Evolutionary conservation across 225 moss, liverwort and hornwort genomes (phyloP).

Genomic region (Antitrichia curtipendula): DNA sequence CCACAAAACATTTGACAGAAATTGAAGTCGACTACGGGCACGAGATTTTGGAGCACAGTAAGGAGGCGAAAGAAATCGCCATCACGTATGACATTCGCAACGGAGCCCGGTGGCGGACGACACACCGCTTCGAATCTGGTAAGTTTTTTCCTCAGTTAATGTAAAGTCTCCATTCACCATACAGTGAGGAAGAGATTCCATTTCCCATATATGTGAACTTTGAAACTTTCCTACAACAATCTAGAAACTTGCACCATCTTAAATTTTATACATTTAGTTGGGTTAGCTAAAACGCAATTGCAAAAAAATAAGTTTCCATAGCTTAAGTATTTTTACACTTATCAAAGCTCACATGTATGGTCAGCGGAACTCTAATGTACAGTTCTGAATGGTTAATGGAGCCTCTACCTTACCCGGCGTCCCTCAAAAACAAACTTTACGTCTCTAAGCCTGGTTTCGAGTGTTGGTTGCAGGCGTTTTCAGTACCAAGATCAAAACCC

Average conservation of each 20-base stretch:
- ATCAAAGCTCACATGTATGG: not conserved
- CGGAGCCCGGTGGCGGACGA: constrained; percentile 56
- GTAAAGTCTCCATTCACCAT: not conserved
- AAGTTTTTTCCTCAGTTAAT: not conserved
- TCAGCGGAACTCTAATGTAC: not conserved
- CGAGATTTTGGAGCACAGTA: constrained; percentile 36
- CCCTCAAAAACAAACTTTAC: not conserved
- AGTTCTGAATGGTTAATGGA: no score
- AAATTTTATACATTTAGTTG: not conserved
- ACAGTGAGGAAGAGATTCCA: not conserved
- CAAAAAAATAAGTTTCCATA: not conserved
- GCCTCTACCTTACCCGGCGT: not conserved
- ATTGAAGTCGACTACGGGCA: constrained; percentile 60
- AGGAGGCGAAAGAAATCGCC: constrained; percentile 27
- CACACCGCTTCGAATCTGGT: constrained; percentile 40
- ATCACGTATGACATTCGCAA: constrained; percentile 48
- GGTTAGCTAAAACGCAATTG: not conserved
- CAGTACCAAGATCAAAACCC: constrained; percentile 49
- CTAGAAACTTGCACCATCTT: not conserved
- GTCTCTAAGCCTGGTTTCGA: not conserved
- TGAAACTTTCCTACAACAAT: not conserved
- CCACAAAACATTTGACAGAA: constrained; percentile 16
- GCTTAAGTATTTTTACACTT: not conserved
- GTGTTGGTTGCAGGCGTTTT: constrained; percentile 21
- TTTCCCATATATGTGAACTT: not conserved